Percentiles rank a stretch among this genome's conserved stretches.
These are phyloP conservation scores for Geotrichum europaeum DNA, from an alignment of 1,139 yeast species.

Conservation along the genomic window DNA sequence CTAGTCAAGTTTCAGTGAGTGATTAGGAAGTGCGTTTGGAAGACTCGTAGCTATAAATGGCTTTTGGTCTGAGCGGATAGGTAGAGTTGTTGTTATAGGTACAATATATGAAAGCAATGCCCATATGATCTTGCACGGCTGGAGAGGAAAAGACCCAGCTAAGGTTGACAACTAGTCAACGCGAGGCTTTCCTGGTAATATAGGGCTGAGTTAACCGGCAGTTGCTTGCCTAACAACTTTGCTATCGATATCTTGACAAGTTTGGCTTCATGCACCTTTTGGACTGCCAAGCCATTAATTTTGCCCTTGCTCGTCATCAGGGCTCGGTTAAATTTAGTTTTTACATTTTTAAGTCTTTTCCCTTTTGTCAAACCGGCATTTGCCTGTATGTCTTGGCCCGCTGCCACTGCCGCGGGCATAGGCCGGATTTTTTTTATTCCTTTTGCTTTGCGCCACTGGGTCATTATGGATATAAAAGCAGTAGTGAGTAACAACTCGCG, in stretches of 20 bases:
- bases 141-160: no score
- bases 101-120: background rate
- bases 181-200: no score
- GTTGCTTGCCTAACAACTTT: no score
- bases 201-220: no score
- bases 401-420: background rate
- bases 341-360: background rate
- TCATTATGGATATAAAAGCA: constrained; percentile 22
- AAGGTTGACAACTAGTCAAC: no score
- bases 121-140: no score
- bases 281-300: constrained; percentile 1
- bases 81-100: no score
- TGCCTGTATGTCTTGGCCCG: background rate
- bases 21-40: no score
- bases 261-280: constrained; percentile 1
- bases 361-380: no score
- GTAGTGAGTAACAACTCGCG: constrained; percentile 20
- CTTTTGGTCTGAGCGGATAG: no score
- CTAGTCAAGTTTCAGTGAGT: background rate
- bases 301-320: constrained; percentile 2
- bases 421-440: background rate
- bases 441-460: constrained; percentile 18
- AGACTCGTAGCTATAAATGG: no score
- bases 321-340: constrained; percentile 5
- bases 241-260: background rate